Evolutionary conservation across 1,139 yeast species (phyloP).

Genomic region (Diutina siamensis): DNA sequence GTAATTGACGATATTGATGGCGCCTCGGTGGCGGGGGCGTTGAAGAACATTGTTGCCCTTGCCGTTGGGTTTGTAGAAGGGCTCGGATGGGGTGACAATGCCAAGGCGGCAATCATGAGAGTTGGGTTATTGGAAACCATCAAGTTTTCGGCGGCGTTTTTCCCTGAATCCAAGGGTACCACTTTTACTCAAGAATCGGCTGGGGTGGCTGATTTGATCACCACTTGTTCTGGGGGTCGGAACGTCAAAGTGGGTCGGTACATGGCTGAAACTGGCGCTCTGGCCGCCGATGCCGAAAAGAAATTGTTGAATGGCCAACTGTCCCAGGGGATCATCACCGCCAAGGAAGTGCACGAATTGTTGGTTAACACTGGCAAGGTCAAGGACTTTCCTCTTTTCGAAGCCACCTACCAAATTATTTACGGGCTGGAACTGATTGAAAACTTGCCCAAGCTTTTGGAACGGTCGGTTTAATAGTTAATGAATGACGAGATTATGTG

Average conservation of each 20-base stretch:
- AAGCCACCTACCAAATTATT: conserved; percentile 72
- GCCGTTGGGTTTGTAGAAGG: conserved; percentile 96
- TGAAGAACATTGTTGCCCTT: conserved; percentile 86
- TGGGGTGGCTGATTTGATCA: conserved; percentile 93
- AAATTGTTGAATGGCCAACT: conserved; percentile 83
- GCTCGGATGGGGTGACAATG: conserved; percentile 96
- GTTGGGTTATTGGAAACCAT: conserved; percentile 84
- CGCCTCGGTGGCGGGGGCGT: conserved; percentile 88
- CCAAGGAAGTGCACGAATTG: conserved; percentile 82
- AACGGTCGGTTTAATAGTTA: conserved; percentile 13
- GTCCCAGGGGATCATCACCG: conserved; percentile 86
- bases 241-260: conserved; percentile 80
- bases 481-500: not conserved
- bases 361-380: conserved; percentile 46
- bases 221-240: conserved; percentile 95
- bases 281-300: conserved; percentile 72
- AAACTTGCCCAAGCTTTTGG: conserved; percentile 51
- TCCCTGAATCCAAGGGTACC: conserved; percentile 37
- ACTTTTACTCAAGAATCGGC: conserved; percentile 89
- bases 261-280: conserved; percentile 60
- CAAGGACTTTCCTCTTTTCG: conserved; percentile 78
- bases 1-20: conserved; percentile 88
- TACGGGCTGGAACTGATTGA: conserved; percentile 60
- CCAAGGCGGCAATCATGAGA: conserved; percentile 92
- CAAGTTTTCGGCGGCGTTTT: conserved; percentile 34